A percentile compares a stretch with the other conserved stretches of the same genome.
Conservation (phyloP, 345 rosid species). For the Hibiscus mutabilis region DNA sequence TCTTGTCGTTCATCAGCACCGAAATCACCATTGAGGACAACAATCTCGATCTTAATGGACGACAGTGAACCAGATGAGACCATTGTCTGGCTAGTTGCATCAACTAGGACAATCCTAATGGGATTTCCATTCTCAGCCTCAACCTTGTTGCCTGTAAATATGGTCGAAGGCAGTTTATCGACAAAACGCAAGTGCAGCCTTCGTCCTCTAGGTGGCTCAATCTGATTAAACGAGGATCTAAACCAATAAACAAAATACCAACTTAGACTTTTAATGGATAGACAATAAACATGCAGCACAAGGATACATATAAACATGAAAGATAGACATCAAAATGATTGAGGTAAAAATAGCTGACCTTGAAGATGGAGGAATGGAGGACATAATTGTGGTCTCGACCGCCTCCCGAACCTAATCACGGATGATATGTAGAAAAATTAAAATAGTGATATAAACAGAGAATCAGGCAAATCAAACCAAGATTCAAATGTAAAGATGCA, state of each 20-base stretch:
- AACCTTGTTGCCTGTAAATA: slow-evolving; percentile 57
- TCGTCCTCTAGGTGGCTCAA: slow-evolving; percentile 24
- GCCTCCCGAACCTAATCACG: slow-evolving; percentile 43
- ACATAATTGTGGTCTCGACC: slow-evolving; percentile 20
- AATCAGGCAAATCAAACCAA: neutral
- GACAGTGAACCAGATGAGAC: slow-evolving; percentile 44
- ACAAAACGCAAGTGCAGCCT: slow-evolving; percentile 38
- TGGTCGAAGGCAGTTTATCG: slow-evolving; percentile 25
- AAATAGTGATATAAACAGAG: neutral
- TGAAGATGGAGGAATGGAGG: slow-evolving; percentile 8
- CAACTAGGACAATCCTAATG: slow-evolving; percentile 38
- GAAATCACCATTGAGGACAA: slow-evolving; percentile 59
- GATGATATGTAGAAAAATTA: neutral
- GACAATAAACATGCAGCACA: no score
- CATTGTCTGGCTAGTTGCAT: slow-evolving; percentile 25
- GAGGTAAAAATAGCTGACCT: slow-evolving; percentile 27
- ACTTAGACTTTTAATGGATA: neutral
- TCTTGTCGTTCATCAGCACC: slow-evolving; percentile 33
- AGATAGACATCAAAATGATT: neutral
- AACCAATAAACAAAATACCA: neutral
- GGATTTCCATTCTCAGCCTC: slow-evolving; percentile 37
- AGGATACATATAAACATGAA: no score
- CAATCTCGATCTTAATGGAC: slow-evolving; percentile 44
- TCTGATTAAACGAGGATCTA: slow-evolving; percentile 27
- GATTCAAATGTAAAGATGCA: neutral